Evolutionary conservation across 164 flowering plant genomes (phyloP), one percentile per base, ranked within the genome.

Genomic region (Platanus orientalis): DNA sequence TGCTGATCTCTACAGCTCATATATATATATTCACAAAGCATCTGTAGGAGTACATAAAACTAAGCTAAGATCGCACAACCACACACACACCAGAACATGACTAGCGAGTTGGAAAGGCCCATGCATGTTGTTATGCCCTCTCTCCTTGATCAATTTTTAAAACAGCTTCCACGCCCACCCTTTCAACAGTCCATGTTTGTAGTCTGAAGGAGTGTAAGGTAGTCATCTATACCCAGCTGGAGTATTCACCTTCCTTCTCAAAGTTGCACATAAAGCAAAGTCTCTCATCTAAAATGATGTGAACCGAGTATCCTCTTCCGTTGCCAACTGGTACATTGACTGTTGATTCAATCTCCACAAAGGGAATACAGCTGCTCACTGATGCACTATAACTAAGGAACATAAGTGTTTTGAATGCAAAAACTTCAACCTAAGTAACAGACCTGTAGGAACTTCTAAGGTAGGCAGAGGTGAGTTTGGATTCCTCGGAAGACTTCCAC

Each of bases 11-110:
- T 45, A 58, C 51, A 49, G 40, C 58, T 47, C 71, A 62, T 61
- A 63, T n/a, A n/a, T n/a, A n/a, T 68, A 63, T 76, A 71, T 72
- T 57, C 75, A 72, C 73, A 67, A 55, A 66, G 71, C 34, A 68
- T 39, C 19, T 42, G 27, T 56, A 62, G 56, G 62, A 65, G 32
- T 60, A 69, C 67, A 67, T 50, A 30, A 44, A 69, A 58, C 64
- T 49, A 25, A 47, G 23, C 66, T 29, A 54, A 49, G 28, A 20
- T 50, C 48, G 68, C 65, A 62, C 45, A 54, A 56, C 40, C 50
- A 58, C 44, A 65, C 69, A 53, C 40, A 66, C 59, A 27, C 57
- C 62, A 68, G 39, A 53, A 12, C 52, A 59, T 56, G 23, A 53
- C 21, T 54, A 19, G 53, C 51, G 19, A 60, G 52, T 24, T 60